Evolutionary conservation across 176 grass and related monocot genomes (phyloP).

Genomic region (Paspalum vaginatum): DNA sequence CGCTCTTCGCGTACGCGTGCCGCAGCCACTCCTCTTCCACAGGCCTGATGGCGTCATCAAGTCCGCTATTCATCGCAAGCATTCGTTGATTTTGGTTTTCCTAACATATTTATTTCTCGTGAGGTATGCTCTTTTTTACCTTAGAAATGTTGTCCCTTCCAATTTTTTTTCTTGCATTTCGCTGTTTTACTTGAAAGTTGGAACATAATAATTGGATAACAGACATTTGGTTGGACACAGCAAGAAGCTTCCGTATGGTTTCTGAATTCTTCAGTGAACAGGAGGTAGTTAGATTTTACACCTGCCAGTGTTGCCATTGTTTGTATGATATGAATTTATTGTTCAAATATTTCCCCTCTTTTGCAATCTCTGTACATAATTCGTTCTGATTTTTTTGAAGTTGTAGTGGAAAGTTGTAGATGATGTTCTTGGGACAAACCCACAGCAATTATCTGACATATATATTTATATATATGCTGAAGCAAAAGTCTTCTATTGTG

Average conservation of each 20-base stretch:
- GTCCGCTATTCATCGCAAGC: constrained; percentile 97
- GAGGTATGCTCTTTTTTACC: constrained; percentile 68
- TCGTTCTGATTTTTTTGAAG: constrained; percentile 77
- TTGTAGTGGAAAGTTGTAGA: constrained; percentile 99
- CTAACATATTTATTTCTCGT: constrained; percentile 95
- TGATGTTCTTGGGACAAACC: constrained; percentile 90
- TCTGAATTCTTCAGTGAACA: constrained; percentile 88
- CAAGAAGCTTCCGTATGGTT: constrained; percentile 95
- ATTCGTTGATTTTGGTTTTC: constrained; percentile 89
- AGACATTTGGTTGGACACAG: constrained; percentile 92
- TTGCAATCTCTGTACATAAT: constrained; percentile 45
- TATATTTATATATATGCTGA: constrained; percentile 83
- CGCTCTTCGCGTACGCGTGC: no score
- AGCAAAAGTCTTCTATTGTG: no score
- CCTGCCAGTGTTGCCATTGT: constrained; percentile 30
- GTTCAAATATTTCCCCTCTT: constrained; percentile 21
- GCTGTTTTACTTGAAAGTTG: constrained; percentile 1
- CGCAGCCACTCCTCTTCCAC: no score
- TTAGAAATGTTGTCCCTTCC: background rate
- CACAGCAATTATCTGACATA: constrained; percentile 87
- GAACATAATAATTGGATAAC: constrained; percentile 31
- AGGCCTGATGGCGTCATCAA: no score
- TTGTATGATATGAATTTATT: constrained; percentile 13
- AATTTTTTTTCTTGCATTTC: background rate
- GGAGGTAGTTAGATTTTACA: constrained; percentile 70